Percentiles rank a stretch among this genome's conserved stretches.
Evolutionary conservation across 2,329 filamentous ascomycete species (phyloP).

Genomic region (Pyrenochaeta sp.): DNA sequence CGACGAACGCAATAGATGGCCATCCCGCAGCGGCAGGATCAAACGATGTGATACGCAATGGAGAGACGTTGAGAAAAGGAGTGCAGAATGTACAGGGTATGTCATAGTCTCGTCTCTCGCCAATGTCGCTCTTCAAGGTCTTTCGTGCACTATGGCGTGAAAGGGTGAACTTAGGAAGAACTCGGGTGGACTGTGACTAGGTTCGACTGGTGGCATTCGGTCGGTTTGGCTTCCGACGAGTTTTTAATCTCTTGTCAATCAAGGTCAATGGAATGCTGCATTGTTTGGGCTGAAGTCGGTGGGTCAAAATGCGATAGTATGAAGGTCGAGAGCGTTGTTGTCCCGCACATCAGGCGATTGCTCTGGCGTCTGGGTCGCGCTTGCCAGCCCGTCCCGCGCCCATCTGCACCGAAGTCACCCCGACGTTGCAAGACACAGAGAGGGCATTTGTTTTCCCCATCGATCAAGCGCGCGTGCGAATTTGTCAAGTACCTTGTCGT

Average conservation of each 20-base stretch:
- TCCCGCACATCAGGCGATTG: slow-evolving; percentile 17
- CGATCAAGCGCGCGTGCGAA: background rate
- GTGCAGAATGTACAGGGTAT: slow-evolving; percentile 6
- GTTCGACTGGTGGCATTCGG: background rate
- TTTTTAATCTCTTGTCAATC: background rate
- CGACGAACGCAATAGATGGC: slow-evolving; percentile 23
- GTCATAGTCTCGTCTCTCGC: background rate
- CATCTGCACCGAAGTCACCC: slow-evolving; percentile 8
- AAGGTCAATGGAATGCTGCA: slow-evolving; percentile 7
- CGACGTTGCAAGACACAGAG: background rate
- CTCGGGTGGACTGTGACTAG: background rate
- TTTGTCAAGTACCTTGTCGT: background rate
- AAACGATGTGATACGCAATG: slow-evolving; percentile 4
- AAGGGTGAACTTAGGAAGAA: background rate
- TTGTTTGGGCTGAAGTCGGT: slow-evolving; percentile 9
- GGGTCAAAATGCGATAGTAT: slow-evolving; percentile 7
- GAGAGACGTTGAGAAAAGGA: slow-evolving; percentile 14
- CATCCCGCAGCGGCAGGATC: slow-evolving; percentile 9
- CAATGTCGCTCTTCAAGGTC: slow-evolving; percentile 2
- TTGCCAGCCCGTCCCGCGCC: background rate
- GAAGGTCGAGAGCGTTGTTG: slow-evolving; percentile 15
- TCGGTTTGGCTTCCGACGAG: background rate
- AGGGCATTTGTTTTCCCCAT: background rate
- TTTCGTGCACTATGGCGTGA: background rate
- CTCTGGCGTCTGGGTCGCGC: slow-evolving; percentile 7